phyloP scores from a whole-genome alignment of 192 early-diverging fungal species.

The Chytriomyces sp. region DNA sequence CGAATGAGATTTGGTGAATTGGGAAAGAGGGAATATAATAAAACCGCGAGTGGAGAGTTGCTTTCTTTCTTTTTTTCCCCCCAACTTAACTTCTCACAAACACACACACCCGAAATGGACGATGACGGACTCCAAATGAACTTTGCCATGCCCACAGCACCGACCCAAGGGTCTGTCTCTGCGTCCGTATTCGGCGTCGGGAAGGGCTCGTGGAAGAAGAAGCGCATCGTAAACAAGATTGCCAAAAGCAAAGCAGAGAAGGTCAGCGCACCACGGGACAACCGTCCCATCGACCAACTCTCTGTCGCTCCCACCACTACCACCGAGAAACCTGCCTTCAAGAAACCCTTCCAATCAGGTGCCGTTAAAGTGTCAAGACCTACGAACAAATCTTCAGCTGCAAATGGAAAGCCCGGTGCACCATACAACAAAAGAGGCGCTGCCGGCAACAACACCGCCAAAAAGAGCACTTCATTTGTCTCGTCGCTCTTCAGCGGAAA shows the following conservation, averaged over 20 bases:
- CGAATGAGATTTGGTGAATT: slow-evolving; percentile 39
- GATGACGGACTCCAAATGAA: slow-evolving; percentile 77
- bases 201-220: slow-evolving; percentile 42
- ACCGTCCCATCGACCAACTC: slow-evolving; percentile 8
- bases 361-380: background rate
- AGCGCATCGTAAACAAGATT: slow-evolving; percentile 53
- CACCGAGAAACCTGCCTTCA: background rate
- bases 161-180: background rate
- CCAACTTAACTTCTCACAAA: too few relatives aligned
- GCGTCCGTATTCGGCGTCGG: slow-evolving; percentile 28
- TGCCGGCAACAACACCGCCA: background rate
- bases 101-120: slow-evolving; percentile 48
- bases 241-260: slow-evolving; percentile 38
- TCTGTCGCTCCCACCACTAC: background rate
- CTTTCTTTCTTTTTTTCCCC: too few relatives aligned
- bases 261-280: background rate
- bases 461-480: slow-evolving; percentile 36
- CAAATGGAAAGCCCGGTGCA: background rate
- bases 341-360: background rate
- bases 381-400: background rate
- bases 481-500: slow-evolving; percentile 86
- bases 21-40: too few relatives aligned
- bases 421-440: background rate
- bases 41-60: too few relatives aligned
- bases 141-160: slow-evolving; percentile 49